These are phyloP conservation scores for Silene uniflora DNA, from an alignment of 148 eudicot genomes.

Conservation along the genomic window DNA sequence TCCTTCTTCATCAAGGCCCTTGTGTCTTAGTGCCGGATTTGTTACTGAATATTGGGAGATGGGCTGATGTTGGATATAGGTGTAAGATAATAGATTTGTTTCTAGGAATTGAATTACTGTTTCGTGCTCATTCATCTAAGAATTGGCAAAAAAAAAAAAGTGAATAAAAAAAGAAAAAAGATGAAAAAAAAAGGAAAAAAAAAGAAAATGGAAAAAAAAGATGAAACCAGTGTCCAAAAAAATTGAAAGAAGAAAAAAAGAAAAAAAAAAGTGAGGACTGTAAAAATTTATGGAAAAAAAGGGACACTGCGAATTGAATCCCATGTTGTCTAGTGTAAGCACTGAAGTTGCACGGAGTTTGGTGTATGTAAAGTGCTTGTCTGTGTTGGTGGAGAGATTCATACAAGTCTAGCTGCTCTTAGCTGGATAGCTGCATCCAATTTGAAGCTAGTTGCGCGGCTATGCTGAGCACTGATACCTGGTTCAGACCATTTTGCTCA, in stretches of 20 bases:
- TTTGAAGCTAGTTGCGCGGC: conserved; percentile 28
- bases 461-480: conserved; percentile 26
- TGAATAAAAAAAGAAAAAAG: conserved; percentile 17
- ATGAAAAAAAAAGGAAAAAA: conserved; percentile 13
- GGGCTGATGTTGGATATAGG: conserved; percentile 30
- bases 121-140: conserved; percentile 8
- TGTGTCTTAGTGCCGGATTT: conserved; percentile 46
- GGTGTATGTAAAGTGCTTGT: conserved; percentile 3
- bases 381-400: conserved; percentile 15
- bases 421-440: conserved; percentile 23
- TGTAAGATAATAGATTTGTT: conserved; percentile 7
- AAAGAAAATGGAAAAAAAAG: background rate
- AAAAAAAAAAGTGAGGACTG: conserved; percentile 8
- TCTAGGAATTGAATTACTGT: conserved; percentile 7
- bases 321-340: background rate
- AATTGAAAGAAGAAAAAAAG: background rate
- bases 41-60: conserved; percentile 38
- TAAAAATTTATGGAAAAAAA: conserved; percentile 13
- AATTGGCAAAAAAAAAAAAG: conserved; percentile 7
- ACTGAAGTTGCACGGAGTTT: conserved; percentile 20
- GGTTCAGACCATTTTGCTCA: conserved; percentile 14
- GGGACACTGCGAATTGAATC: conserved; percentile 20
- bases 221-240: conserved; percentile 21
- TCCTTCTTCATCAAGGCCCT: conserved; percentile 38
- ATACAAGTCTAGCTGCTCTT: conserved; percentile 17